phyloP scores from a whole-genome alignment of 2,329 filamentous ascomycete genomes.

The Neonectria hederae region DNA sequence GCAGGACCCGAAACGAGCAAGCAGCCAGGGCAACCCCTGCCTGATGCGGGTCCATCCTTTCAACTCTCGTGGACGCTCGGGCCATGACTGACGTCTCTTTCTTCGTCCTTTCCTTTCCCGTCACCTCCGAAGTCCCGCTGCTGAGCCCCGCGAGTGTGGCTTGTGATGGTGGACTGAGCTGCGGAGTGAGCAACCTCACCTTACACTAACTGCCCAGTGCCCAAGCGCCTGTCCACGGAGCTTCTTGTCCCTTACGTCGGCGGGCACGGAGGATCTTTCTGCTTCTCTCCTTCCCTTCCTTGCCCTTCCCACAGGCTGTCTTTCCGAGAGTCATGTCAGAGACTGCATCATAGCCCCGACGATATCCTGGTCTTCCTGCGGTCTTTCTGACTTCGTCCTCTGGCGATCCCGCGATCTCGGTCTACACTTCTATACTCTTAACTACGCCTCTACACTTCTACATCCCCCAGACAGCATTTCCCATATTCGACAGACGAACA shows the following conservation, averaged over 20 bases:
- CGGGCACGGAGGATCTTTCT: background rate
- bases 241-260: background rate
- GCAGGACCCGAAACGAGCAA: background rate
- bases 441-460: conserved; percentile 9
- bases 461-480: background rate
- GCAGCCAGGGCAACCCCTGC: background rate
- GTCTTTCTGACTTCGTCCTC: conserved; percentile 29
- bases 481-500: background rate
- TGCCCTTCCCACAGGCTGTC: background rate
- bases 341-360: conserved; percentile 27
- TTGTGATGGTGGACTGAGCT: conserved; percentile 32
- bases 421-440: conserved; percentile 10
- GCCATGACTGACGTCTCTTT: conserved; percentile 36
- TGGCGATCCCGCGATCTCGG: conserved; percentile 24
- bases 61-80: conserved; percentile 25
- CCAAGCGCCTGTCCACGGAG: background rate
- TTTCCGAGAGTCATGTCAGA: conserved; percentile 29
- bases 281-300: background rate
- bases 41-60: background rate
- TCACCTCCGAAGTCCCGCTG: conserved; percentile 14
- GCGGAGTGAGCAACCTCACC: conserved; percentile 20
- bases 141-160: conserved; percentile 30
- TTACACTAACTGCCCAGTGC: background rate
- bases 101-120: conserved; percentile 8
- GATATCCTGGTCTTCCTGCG: conserved; percentile 18